Base-by-base conservation (phyloP, 768 basidiomycete species). In the Suillus clintonianus region DNA sequence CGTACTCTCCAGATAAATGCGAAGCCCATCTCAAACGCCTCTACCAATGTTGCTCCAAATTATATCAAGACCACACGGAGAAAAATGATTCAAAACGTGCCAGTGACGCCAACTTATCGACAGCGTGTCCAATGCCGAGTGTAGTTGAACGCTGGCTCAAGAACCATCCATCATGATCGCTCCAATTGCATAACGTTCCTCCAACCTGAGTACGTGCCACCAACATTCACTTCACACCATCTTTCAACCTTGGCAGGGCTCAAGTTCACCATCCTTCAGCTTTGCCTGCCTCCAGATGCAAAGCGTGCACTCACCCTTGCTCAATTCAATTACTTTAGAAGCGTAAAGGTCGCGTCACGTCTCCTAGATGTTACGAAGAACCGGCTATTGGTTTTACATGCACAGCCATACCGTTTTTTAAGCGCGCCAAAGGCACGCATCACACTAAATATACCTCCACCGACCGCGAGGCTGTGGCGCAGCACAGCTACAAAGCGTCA, bases 1-100 rank as follows among this genome's bases (percentile, higher is more conserved):
- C 86, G 0, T 91, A 89, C 69, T 68, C 66, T 3, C 89, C 87
- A 0, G 88, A 89, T 22, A 86, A 82, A 65, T 92, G 90, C 69
- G 78, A 86, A 48, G 69, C 75, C 10, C 71, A 81, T 13, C 69
- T 91, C 24, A 77, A 82, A 58, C 78, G 75, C 27, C 79, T 92
- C 19, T 91, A 91, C 69, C 62, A 69, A 62, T 91, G 90, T 66
- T 92, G 90, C 69, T 77, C 82, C 50, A 61, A 70, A 32, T 83
- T 91, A 80, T 87, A 91, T 72, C 76, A 81, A 5, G 37, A 37
- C n/a, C 36, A 15, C 22, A 4, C 53, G 3, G 34, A 55, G 34
- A 34, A 22, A 15, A 24, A 55, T 2, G 36, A 13, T 10, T 59
- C 65, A 24, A 78, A 77, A 5, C 75, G 75, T 1, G 76, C 65